These are phyloP conservation scores for Prunus davidiana DNA, from an alignment of 306 rosid species.

Conservation along the genomic window DNA sequence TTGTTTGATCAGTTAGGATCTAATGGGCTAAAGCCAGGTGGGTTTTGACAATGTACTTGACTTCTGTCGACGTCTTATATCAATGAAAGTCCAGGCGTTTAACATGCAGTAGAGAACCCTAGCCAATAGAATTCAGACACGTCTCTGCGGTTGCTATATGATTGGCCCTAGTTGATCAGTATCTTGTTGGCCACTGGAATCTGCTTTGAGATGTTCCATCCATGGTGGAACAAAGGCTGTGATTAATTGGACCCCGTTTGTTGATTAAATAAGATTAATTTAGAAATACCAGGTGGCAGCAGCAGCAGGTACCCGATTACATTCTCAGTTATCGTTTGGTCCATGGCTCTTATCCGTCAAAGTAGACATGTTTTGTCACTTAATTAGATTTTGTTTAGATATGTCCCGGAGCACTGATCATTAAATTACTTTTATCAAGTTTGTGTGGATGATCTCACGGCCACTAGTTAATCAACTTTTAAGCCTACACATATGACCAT, in stretches of 20 bases:
- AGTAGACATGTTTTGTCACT: constrained; percentile 6
- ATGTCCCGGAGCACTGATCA: not conserved
- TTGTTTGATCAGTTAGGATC: constrained; percentile 7
- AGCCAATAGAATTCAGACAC: not conserved
- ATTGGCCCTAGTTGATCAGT: not conserved
- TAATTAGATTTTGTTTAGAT: constrained; percentile 4
- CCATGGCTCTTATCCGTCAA: not conserved
- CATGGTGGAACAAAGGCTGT: not conserved
- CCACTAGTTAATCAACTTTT: not conserved
- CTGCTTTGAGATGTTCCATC: not conserved
- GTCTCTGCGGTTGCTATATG: not conserved
- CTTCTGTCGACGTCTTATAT: not conserved
- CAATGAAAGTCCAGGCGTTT: not conserved
- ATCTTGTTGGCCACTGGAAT: not conserved
- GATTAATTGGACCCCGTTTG: not conserved
- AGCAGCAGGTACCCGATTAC: not conserved
- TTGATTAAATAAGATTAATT: not conserved
- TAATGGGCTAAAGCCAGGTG: not conserved
- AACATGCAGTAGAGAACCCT: not conserved
- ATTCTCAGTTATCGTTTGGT: not conserved
- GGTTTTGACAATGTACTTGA: constrained; percentile 2
- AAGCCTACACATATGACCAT: not conserved
- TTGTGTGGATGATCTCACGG: not conserved
- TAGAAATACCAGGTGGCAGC: not conserved
- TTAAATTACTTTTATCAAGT: not conserved